Evolutionary conservation across 257 asterid genomes (phyloP).

Genomic region (Linaria vulgaris): DNA sequence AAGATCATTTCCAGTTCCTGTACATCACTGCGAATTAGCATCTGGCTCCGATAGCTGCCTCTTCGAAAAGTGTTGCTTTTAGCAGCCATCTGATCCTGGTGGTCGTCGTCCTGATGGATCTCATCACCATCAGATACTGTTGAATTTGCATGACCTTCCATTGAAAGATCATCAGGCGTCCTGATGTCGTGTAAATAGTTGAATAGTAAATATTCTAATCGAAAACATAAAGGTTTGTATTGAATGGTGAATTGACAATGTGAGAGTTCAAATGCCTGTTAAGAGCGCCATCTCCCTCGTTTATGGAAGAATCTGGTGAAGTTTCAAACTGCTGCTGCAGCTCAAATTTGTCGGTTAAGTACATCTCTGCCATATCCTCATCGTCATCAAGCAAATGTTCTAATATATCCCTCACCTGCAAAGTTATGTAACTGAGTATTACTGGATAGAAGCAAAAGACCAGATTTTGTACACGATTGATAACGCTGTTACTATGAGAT

Average conservation of each 20-base stretch:
- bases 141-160: conserved; percentile 34
- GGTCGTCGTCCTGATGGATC: conserved; percentile 25
- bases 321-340: conserved; percentile 44
- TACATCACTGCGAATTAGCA: conserved; percentile 36
- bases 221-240: not conserved
- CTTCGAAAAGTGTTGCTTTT: conserved; percentile 35
- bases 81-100: conserved; percentile 29
- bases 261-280: conserved; percentile 30
- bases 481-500: too few species aligned
- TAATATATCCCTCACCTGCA: conserved; percentile 83
- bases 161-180: conserved; percentile 33
- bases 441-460: not conserved
- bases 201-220: not conserved
- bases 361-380: conserved; percentile 94
- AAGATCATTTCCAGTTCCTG: conserved; percentile 91
- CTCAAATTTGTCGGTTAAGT: conserved; percentile 63
- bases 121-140: conserved; percentile 31
- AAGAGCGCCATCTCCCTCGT: conserved; percentile 40
- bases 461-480: too few species aligned
- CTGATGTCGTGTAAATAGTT: conserved; percentile 8
- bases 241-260: not conserved
- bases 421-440: too few species aligned
- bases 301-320: conserved; percentile 46
- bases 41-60: conserved; percentile 41
- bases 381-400: conserved; percentile 91